Percentiles rank a stretch among this genome's conserved stretches.
These are phyloP conservation scores for Beauveria sp. DNA, from an alignment of 2,329 filamentous ascomycete genomes.

Conservation along the genomic window DNA sequence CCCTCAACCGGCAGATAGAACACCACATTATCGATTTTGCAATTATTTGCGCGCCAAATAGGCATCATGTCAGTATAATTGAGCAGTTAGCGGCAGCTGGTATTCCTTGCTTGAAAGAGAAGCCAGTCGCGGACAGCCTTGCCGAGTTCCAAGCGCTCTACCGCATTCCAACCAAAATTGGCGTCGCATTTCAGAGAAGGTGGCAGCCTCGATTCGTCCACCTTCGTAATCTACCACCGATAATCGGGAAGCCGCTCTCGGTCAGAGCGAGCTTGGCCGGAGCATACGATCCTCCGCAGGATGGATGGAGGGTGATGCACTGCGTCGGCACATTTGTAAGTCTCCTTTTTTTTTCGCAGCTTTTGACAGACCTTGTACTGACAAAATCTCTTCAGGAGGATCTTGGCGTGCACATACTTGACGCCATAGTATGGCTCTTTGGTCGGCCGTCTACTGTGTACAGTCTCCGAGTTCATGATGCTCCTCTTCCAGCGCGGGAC, in stretches of 20 bases:
- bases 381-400: background rate
- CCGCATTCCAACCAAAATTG: background rate
- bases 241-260: background rate
- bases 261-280: background rate
- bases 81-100: background rate
- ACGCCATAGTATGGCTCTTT: background rate
- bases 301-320: background rate
- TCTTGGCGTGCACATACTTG: constrained; percentile 1
- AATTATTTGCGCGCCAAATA: background rate
- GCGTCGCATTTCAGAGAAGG: constrained; percentile 3
- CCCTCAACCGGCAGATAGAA: background rate
- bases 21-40: background rate
- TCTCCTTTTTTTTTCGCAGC: background rate
- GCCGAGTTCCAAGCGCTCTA: background rate
- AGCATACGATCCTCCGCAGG: background rate
- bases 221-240: background rate
- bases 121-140: background rate
- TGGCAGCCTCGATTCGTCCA: background rate
- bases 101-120: background rate
- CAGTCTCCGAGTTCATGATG: background rate
- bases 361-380: background rate
- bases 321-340: constrained; percentile 5
- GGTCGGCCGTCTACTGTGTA: background rate
- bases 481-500: background rate
- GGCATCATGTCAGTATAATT: background rate